Base-by-base conservation (phyloP, 1,284 basidiomycete genomes). In the Naganishia cerealis region DNA sequence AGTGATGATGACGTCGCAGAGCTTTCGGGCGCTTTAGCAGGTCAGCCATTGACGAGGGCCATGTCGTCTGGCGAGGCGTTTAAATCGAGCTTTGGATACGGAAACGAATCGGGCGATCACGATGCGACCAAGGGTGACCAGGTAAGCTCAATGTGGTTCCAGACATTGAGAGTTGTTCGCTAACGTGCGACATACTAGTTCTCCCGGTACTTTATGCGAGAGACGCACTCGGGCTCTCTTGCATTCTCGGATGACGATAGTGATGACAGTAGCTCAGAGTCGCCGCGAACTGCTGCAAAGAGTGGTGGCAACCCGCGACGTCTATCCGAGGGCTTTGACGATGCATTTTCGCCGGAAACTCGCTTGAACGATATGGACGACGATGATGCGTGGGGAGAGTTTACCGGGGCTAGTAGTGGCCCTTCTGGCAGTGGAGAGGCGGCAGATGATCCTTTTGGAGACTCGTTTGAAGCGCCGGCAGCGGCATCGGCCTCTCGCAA, bases 351-450 rank as follows among this genome's bases (percentile, higher is more conserved):
- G 33, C 65, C 71, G 16, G 50, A 54, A 33, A 63, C 56, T 16
- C 66, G 48, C n/a, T 16, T 36, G 10, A 65, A 50, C n/a, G 56
- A 57, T 43, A 57, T 65, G 55, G 55, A 57, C 62, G 50, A 71
- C 43, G 71, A 75, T 66, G 74, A 81, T 43, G 78, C 75, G 0
- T 81, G 79, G 79, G 79, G 79, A 13, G 73, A 73, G 24, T 81
- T 79, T 70, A 71, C 71, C 13, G 73, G 75, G 15, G 74, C 72
- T 10, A 63, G 67, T 12, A 66, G 46, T 24, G 50, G 50, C 18
- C 50, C 50, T 33, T 50, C 61, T 21, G 48, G 46, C 5, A 65
- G 58, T 10, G 67, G 61, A 40, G 67, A 68, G 68, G 10, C 29
- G 29, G 66, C 72, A 26, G 76, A 78, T 62, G 77, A 81, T 66